These are phyloP conservation scores for Evernia prunastri DNA, from an alignment of 495 filamentous ascomycete species.

Conservation along the genomic window DNA sequence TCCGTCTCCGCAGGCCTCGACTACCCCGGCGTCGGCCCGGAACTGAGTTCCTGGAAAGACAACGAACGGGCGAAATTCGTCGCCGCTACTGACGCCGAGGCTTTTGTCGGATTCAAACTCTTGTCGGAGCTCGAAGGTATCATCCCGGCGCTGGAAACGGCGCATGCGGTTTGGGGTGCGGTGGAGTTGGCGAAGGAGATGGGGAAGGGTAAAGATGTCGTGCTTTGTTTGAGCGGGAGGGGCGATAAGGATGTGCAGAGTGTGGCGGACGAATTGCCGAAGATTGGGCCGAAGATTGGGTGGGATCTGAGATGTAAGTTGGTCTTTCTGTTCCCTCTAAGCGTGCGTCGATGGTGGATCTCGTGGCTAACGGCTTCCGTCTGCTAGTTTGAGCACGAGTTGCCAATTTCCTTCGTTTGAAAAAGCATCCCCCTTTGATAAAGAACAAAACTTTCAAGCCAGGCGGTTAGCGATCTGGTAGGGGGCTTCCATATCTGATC, in stretches of 20 bases:
- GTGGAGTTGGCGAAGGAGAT: conserved; percentile 83
- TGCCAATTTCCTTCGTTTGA: too few species aligned
- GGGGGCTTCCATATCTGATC: too few species aligned
- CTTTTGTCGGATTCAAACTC: conserved; percentile 80
- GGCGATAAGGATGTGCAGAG: conserved; percentile 99
- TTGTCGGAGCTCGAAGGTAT: conserved; percentile 87
- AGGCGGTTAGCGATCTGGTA: too few species aligned
- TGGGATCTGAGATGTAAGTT: conserved; percentile 81
- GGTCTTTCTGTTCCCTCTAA: background rate
- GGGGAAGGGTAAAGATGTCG: conserved; percentile 79
- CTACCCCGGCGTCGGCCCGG: conserved; percentile 94
- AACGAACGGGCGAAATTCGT: conserved; percentile 77
- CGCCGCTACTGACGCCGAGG: conserved; percentile 85
- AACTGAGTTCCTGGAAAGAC: conserved; percentile 91
- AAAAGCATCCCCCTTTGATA: too few species aligned
- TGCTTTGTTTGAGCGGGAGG: conserved; percentile 88
- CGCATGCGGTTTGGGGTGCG: conserved; percentile 86
- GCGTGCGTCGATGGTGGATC: background rate
- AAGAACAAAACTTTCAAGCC: too few species aligned
- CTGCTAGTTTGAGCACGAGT: background rate
- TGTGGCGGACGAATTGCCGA: conserved; percentile 89
- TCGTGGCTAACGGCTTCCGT: background rate
- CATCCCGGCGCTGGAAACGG: conserved; percentile 89
- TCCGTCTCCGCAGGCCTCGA: conserved; percentile 96
- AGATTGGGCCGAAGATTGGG: conserved; percentile 81